A percentile compares a stretch with the other conserved stretches of the same genome.
phyloP scores from a whole-genome alignment of 2,329 filamentous ascomycete genomes.

The Trichoderma aggressivum region DNA sequence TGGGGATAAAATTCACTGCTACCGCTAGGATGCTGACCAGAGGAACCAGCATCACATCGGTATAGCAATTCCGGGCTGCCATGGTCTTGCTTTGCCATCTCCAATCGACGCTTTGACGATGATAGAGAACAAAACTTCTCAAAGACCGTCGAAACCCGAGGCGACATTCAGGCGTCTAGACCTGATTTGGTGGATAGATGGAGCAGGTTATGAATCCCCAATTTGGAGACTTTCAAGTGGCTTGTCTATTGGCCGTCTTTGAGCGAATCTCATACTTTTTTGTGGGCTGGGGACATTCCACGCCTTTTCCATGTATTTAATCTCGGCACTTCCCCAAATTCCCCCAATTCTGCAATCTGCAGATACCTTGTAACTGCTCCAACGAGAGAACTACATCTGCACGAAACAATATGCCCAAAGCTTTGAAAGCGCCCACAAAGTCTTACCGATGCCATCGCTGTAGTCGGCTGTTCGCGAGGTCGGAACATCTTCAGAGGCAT shows the following conservation, averaged over 20 bases:
- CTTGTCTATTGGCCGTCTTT: not conserved
- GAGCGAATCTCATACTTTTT: not conserved
- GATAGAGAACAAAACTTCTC: not conserved
- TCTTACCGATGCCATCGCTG: not conserved
- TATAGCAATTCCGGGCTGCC: not conserved
- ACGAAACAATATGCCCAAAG: not conserved
- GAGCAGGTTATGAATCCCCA: not conserved
- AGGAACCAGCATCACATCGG: not conserved
- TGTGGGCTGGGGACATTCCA: not conserved
- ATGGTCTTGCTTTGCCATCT: not conserved
- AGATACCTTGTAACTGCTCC: not conserved
- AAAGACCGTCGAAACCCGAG: not conserved
- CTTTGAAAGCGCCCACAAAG: not conserved
- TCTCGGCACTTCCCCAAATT: not conserved
- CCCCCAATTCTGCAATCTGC: not conserved
- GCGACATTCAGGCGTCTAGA: not conserved
- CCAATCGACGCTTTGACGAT: not conserved
- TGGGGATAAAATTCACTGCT: not conserved
- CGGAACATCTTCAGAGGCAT: not conserved
- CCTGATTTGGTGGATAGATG: not conserved
- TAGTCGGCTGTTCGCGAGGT: not conserved
- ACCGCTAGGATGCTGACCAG: not conserved
- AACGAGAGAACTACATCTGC: not conserved
- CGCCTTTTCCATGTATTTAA: not conserved
- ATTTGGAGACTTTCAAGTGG: not conserved